Base-by-base conservation (phyloP, 106 monocot genomes). In the Allium fistulosum region DNA sequence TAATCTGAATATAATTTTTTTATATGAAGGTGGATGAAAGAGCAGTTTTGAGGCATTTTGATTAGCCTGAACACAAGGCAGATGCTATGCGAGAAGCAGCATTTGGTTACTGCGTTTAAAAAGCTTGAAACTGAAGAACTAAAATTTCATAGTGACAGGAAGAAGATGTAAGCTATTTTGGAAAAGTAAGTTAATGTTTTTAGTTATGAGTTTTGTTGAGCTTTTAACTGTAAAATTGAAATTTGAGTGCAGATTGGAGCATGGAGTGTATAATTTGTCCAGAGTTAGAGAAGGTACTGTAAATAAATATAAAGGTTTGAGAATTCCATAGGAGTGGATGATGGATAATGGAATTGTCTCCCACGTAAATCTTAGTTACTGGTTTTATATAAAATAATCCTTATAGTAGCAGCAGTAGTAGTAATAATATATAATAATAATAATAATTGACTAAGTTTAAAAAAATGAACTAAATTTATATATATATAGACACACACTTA, bases 31-130 rank as follows among this genome's bases (percentile, higher is more conserved):
- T 99, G 71, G 99, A 99, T 59, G 99, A 99, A 77, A 74, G 99
- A 50, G 99, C 99, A 17, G 99, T 99, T 68, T 70, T 99, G 80
- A 99, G 92, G 83, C 99, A 93, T 71, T 99, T 99, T 67, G 79
- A 90, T 16, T 99, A 92, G 99, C 99, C 99, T 68, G 99, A 99
- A 81, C 78, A 77, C 13, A 99, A 93, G 77, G 89, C 93, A 10
- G 99, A 99, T 67, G 92, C 99, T 2, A 80, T 99, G 87, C 79
- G 99, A 14, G 99, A 99, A 71, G 99, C 99, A 0, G 99, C 99
- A 4, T 99, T 99, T 59, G 99, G 93, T 11, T 99, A 83, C 78
- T 70, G 79, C 69, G 99, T 81, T 99, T n/a, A 93, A 90, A 79
- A 99, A 99, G 83, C 79, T 99, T 48, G 87, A 79, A 67, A 57